Percentiles rank a stretch among this genome's conserved stretches.
Evolutionary conservation across 108 stramenopile genomes (phyloP).

Genomic region (Halocafeteria seosinensis): DNA sequence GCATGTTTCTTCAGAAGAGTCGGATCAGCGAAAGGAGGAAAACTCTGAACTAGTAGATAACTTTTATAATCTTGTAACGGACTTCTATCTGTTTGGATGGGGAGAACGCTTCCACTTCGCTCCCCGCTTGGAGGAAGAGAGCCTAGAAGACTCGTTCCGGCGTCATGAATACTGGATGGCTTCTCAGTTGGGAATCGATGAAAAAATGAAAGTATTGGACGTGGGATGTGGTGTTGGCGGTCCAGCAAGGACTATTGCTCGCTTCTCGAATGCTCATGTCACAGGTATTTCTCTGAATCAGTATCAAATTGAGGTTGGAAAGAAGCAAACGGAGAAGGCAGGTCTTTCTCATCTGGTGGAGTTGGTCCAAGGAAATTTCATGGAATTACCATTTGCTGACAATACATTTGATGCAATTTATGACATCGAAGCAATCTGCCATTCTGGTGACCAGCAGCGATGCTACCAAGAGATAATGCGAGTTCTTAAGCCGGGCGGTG

Average conservation of each 20-base stretch:
- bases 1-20: too few species aligned
- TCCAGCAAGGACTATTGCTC: constrained; percentile 74
- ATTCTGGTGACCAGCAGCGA: constrained; percentile 54
- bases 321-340: constrained; percentile 51
- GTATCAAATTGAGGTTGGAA: constrained; percentile 63
- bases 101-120: constrained; percentile 72
- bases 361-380: constrained; percentile 58
- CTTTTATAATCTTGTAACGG: constrained; percentile 30
- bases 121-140: constrained; percentile 52
- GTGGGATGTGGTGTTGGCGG: constrained; percentile 89
- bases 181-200: constrained; percentile 35
- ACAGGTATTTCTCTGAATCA: constrained; percentile 68
- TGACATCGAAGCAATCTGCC: constrained; percentile 74
- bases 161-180: constrained; percentile 70
- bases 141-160: constrained; percentile 58
- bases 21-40: too few species aligned
- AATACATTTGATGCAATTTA: constrained; percentile 64
- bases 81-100: constrained; percentile 93
- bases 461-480: constrained; percentile 47
- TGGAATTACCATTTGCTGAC: constrained; percentile 37
- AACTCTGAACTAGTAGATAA: neutral
- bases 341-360: constrained; percentile 46
- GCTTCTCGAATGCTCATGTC: constrained; percentile 49
- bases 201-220: constrained; percentile 52
- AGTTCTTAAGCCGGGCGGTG: constrained; percentile 50